These are phyloP conservation scores for Hortiboletus campestris DNA, from an alignment of 768 basidiomycete species.

Conservation along the genomic window DNA sequence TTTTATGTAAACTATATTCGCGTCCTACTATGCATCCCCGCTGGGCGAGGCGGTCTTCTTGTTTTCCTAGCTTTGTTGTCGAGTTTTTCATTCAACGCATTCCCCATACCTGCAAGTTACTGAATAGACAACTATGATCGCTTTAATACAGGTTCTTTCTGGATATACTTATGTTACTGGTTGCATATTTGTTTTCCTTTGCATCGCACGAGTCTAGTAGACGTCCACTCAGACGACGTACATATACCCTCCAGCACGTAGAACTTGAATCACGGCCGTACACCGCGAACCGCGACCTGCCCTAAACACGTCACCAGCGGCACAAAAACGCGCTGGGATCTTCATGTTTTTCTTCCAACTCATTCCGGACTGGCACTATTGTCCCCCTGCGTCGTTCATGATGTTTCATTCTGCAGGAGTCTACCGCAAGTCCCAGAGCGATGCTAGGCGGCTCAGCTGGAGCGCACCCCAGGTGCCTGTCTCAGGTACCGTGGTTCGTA, in stretches of 20 bases:
- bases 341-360: conserved; percentile 13
- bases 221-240: not conserved
- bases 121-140: conserved; percentile 12
- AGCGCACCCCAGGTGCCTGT: conserved; percentile 21
- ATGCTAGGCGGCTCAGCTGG: conserved; percentile 25
- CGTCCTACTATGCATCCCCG: not conserved
- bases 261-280: not conserved
- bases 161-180: conserved; percentile 6
- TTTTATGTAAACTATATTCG: conserved; percentile 1
- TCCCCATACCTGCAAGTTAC: not conserved
- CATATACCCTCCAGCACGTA: not conserved
- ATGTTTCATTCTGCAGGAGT: conserved; percentile 27
- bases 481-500: not conserved
- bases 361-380: conserved; percentile 39
- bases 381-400: conserved; percentile 30
- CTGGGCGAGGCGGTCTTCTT: conserved; percentile 1
- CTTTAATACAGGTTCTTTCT: conserved; percentile 26
- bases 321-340: not conserved
- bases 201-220: not conserved
- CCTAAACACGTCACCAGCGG: conserved; percentile 12
- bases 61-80: not conserved
- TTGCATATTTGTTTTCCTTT: not conserved
- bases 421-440: conserved; percentile 36
- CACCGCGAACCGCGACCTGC: conserved; percentile 6
- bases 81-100: not conserved